A percentile compares a stretch with the other conserved stretches of the same genome.
Evolutionary conservation across 1,284 basidiomycete genomes (phyloP).

Genomic region (Tetrapyrgos nigripes): DNA sequence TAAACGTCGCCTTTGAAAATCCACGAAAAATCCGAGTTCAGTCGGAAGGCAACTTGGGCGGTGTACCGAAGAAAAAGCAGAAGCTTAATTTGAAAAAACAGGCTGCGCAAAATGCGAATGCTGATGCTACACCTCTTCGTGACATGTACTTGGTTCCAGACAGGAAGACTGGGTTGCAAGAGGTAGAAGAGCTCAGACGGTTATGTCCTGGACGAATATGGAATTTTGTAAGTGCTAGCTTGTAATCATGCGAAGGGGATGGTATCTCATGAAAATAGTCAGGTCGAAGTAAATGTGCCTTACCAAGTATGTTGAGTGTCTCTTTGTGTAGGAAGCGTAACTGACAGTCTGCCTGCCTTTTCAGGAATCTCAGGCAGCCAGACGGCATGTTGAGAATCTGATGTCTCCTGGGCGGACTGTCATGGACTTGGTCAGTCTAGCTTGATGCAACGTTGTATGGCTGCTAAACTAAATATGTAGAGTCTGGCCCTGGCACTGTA

Average conservation of each 20-base stretch:
- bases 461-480: slow-evolving; percentile 44
- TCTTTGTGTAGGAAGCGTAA: slow-evolving; percentile 9
- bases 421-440: slow-evolving; percentile 84
- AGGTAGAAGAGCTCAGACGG: slow-evolving; percentile 75
- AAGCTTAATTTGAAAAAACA: slow-evolving; percentile 33
- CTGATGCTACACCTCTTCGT: slow-evolving; percentile 27
- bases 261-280: slow-evolving; percentile 9
- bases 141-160: slow-evolving; percentile 82
- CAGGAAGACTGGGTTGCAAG: slow-evolving; percentile 80
- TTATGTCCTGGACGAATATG: slow-evolving; percentile 81
- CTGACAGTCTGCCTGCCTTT: slow-evolving; percentile 1
- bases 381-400: slow-evolving; percentile 66
- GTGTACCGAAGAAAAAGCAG: slow-evolving; percentile 47
- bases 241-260: background rate
- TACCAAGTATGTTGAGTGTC: slow-evolving; percentile 62
- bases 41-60: slow-evolving; percentile 53
- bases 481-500: slow-evolving; percentile 92
- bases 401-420: slow-evolving; percentile 88
- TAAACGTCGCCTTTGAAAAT: slow-evolving; percentile 98
- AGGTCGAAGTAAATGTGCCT: slow-evolving; percentile 88
- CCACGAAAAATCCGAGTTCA: slow-evolving; percentile 70
- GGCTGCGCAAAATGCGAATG: slow-evolving; percentile 20
- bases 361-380: slow-evolving; percentile 71
- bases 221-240: slow-evolving; percentile 83
- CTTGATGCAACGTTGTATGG: background rate